Conservation (phyloP, 768 basidiomycete genomes). For the Russula olivacea region DNA sequence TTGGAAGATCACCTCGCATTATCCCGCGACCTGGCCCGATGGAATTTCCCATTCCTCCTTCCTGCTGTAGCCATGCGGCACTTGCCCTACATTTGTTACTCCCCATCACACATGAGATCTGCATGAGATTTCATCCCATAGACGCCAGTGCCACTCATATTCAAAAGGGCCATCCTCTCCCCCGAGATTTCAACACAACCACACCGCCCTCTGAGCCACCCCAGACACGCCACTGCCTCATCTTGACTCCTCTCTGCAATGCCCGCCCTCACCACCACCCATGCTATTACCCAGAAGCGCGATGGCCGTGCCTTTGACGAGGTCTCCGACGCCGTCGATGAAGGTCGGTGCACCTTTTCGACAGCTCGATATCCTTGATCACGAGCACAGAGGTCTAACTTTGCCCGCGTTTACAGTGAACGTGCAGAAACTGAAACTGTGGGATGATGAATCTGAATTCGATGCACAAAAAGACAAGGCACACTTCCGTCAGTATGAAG, state of each 20-base stretch:
- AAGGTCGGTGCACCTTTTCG: constrained; percentile 34
- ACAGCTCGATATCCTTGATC: neutral
- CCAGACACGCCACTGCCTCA: constrained; percentile 1
- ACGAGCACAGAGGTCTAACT: constrained; percentile 5
- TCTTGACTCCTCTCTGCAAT: constrained; percentile 1
- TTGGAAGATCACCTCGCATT: constrained; percentile 9
- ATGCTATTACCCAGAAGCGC: constrained; percentile 8
- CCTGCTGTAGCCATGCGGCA: neutral
- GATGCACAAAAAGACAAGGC: constrained; percentile 60
- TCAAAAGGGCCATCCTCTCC: constrained; percentile 14
- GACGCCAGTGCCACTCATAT: constrained; percentile 10
- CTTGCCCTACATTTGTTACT: neutral
- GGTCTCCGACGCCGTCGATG: constrained; percentile 45
- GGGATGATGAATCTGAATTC: constrained; percentile 54
- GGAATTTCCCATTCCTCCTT: neutral
- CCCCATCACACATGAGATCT: constrained; percentile 3
- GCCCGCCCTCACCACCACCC: constrained; percentile 18
- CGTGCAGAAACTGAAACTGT: constrained; percentile 51
- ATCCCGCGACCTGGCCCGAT: constrained; percentile 7
- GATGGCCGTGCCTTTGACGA: constrained; percentile 37
- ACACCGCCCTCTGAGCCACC: constrained; percentile 7
- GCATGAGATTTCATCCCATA: constrained; percentile 8
- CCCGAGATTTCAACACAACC: constrained; percentile 1
- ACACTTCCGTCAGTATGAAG: constrained; percentile 66
- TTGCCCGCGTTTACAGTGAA: constrained; percentile 48